Base-by-base conservation (phyloP, 768 basidiomycete species). In the Amanita pallidorosea region DNA sequence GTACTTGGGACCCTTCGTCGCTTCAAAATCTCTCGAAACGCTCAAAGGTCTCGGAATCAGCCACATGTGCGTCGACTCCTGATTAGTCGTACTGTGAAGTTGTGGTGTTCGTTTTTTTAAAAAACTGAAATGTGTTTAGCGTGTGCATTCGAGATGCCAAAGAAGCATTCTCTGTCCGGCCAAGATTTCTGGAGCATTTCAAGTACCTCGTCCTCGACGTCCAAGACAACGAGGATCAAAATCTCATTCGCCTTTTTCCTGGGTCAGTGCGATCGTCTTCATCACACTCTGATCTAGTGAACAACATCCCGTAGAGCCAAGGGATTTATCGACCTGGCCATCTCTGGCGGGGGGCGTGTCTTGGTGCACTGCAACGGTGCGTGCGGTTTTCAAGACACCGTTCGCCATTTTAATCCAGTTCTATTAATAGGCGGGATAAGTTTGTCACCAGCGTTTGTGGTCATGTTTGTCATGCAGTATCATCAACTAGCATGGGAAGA, bases 391-490 rank as follows among this genome's bases (percentile, higher is more conserved):
- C 4, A 35, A 22, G 51, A 18, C 35, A 37, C 45, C 41, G 22
- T 12, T 37, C 44, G n/a, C 33, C 12, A 7, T 20, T 13, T 45
- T 35, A 48, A 25, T 27, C n/a, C 49, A 2, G 9, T 33, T 33
- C 47, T 48, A 38, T 36, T 20, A 23, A 31, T 47, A 91, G 88
- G 89, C 35, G 90, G 90, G 3, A 93, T 93, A 63, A 86, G 83
- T 53, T 72, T 92, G 9, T 91, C 88, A 2, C 90, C 90, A 0
- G 78, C 89, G 1, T 91, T 93, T 53, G 90, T 91, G 20, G 85
- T 93, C 48, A 92, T 92, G 87, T 93, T 88, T 61, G 88, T 88
- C 34, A 93, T 93, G 90, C 84, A 88, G 53, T 78, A 85, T 58
- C 81, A 81, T 62, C 78, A 80, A 25, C 67, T 91, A 25, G 81